Conservation (phyloP, 2,329 filamentous ascomycete species). For the Tolypocladium nubicola region DNA sequence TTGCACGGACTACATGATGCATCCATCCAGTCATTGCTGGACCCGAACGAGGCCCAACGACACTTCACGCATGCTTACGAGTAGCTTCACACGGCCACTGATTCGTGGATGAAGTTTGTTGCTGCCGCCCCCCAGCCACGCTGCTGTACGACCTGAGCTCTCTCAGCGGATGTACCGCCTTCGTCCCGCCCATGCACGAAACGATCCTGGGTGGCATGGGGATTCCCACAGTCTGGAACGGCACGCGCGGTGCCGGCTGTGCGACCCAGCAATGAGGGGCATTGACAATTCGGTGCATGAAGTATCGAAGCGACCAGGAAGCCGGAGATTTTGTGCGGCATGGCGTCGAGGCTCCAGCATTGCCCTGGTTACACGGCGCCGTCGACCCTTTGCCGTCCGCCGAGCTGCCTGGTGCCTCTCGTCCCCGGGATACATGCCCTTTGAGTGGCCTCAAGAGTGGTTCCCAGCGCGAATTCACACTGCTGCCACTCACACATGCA, state of each 20-base stretch:
- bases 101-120: neutral
- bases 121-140: neutral
- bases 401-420: too few relatives aligned
- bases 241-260: neutral
- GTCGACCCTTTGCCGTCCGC: neutral
- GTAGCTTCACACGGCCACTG: neutral
- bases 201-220: neutral
- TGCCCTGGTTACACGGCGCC: neutral
- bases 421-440: too few relatives aligned
- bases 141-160: neutral
- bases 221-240: neutral
- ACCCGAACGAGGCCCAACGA: neutral
- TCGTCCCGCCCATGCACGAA: neutral
- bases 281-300: neutral
- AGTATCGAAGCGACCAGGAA: neutral
- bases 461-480: neutral
- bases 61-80: neutral
- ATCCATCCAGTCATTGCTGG: neutral
- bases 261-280: neutral
- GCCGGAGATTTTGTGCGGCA: neutral
- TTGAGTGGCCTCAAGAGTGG: neutral
- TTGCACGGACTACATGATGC: neutral
- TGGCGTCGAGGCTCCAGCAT: neutral
- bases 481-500: neutral
- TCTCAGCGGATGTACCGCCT: neutral